A percentile compares a stretch with the other conserved stretches of the same genome.
These are phyloP conservation scores for Hypoxylon sp. DNA, from an alignment of 2,329 filamentous ascomycete genomes.

Conservation along the genomic window DNA sequence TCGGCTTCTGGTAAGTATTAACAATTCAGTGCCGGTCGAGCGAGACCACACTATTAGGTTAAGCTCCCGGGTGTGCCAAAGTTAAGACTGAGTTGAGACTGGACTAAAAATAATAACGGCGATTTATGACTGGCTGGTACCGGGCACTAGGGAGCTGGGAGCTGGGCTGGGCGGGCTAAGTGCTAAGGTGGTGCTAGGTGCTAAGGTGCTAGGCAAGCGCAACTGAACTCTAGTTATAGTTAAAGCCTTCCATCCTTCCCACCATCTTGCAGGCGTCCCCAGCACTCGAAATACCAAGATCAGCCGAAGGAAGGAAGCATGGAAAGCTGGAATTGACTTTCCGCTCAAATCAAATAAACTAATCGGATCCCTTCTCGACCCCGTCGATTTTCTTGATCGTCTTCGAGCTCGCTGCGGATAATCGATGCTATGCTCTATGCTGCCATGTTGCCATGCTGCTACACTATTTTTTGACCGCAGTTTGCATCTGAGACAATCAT, in stretches of 20 bases:
- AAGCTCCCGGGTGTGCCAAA: neutral
- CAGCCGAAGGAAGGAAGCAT: constrained; percentile 30
- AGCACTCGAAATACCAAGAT: constrained; percentile 1
- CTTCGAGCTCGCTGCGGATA: neutral
- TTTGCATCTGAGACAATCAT: constrained; percentile 39
- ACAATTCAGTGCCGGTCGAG: neutral
- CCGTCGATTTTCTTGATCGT: neutral
- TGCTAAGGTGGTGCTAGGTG: too few species aligned
- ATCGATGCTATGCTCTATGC: neutral
- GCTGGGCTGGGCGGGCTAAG: neutral
- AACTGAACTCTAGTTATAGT: neutral
- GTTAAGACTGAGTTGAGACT: constrained; percentile 13
- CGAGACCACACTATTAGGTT: constrained; percentile 19
- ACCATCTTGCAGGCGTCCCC: constrained; percentile 25
- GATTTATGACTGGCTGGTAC: constrained; percentile 6
- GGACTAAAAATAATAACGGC: constrained; percentile 31
- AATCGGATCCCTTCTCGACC: neutral
- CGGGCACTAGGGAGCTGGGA: neutral
- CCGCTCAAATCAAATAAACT: constrained; percentile 6
- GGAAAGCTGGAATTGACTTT: constrained; percentile 27
- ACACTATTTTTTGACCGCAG: constrained; percentile 18
- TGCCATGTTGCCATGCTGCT: neutral
- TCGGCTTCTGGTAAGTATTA: constrained; percentile 1
- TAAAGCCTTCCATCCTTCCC: constrained; percentile 18
- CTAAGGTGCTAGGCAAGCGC: constrained; percentile 3